Conservation (phyloP, 345 rosid species). For the Boechera retrofracta region DNA sequence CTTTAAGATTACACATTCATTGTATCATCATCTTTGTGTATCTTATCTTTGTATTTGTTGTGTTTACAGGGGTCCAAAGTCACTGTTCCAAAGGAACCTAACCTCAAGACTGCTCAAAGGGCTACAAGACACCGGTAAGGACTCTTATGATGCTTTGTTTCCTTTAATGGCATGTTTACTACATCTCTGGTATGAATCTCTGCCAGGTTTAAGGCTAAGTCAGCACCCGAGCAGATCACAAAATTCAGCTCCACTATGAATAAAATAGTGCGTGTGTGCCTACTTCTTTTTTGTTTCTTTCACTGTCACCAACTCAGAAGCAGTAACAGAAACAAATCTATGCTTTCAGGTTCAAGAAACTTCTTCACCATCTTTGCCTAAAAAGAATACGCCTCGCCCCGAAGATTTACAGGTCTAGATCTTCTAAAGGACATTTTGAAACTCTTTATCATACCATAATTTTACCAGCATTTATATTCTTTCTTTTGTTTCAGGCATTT, state of each 20-base stretch:
- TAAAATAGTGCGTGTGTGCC: constrained; percentile 14
- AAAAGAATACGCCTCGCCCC: constrained; percentile 14
- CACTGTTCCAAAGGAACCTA: constrained; percentile 45
- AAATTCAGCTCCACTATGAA: constrained; percentile 29
- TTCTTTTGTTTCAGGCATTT: constrained; percentile 14
- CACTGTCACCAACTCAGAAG: background rate
- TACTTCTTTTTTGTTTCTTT: background rate
- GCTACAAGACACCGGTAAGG: constrained; percentile 36
- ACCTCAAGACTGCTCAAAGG: constrained; percentile 45
- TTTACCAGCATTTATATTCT: background rate
- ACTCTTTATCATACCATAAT: constrained; percentile 3
- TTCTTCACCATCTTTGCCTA: constrained; percentile 27
- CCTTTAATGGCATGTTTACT: background rate
- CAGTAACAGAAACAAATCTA: constrained; percentile 4
- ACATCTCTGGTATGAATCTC: constrained; percentile 17
- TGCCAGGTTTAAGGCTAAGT: constrained; percentile 43
- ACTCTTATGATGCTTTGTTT: background rate
- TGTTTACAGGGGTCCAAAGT: constrained; percentile 37
- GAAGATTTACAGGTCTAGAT: constrained; percentile 36
- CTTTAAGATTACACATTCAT: background rate
- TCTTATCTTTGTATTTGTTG: background rate
- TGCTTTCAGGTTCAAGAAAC: constrained; percentile 38
- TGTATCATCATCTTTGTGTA: constrained; percentile 8
- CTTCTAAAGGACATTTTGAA: background rate
- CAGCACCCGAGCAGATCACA: constrained; percentile 32